Conservation (phyloP, 441 rosid species). For the Pelargonium australe region DNA sequence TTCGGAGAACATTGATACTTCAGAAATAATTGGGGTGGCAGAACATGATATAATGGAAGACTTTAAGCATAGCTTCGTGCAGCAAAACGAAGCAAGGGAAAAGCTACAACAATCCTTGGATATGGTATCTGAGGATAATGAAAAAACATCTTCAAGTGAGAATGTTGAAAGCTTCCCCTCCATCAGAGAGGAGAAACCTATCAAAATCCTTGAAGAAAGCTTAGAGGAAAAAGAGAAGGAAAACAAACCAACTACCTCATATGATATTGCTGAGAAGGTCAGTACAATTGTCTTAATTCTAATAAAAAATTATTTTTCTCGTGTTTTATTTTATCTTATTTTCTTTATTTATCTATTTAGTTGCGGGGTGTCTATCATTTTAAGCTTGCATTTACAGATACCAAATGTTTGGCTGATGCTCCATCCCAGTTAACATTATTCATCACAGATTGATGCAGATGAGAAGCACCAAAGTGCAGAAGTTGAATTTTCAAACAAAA, state of each 20-base stretch:
- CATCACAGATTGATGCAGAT: conserved; percentile 17
- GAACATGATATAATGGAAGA: conserved; percentile 2
- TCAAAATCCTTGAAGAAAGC: conserved; percentile 18
- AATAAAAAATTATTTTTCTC: not conserved
- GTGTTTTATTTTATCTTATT: not conserved
- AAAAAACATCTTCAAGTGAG: conserved; percentile 15
- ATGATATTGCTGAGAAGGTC: conserved; percentile 10
- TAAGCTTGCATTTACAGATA: not conserved
- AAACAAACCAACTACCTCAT: conserved; percentile 12
- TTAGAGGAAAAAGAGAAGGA: conserved; percentile 14
- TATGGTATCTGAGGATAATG: conserved; percentile 13
- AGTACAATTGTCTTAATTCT: conserved; percentile 2
- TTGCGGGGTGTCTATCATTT: not conserved
- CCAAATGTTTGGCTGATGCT: conserved; percentile 5
- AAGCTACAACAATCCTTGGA: conserved; percentile 15
- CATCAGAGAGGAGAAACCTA: conserved; percentile 10
- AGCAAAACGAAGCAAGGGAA: conserved; percentile 24
- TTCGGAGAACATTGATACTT: no score
- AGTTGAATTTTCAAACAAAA: conserved; percentile 20
- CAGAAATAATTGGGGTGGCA: conserved; percentile 3
- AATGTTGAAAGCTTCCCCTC: conserved; percentile 18
- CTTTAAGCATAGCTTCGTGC: conserved; percentile 14
- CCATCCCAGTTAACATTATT: conserved; percentile 21
- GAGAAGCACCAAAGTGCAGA: conserved; percentile 17
- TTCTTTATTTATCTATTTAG: not conserved